These are phyloP conservation scores for Mrakia gelida DNA, from an alignment of 768 basidiomycete genomes.

Conservation along the genomic window DNA sequence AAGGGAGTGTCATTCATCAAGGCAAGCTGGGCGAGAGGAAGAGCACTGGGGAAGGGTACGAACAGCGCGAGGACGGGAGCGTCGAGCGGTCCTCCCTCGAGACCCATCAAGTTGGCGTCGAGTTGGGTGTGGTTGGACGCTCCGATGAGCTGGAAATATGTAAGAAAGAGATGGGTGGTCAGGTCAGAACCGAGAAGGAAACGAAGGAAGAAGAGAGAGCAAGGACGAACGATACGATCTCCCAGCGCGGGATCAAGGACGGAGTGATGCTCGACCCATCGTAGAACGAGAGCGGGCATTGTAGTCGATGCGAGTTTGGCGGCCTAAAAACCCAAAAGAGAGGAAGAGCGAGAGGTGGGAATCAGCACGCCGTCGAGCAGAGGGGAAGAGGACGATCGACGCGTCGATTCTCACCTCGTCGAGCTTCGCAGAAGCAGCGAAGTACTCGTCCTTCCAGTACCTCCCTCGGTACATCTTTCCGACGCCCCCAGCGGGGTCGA, in stretches of 20 bases:
- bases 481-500: conserved; percentile 48
- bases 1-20: background rate
- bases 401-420: conserved; percentile 35
- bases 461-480: conserved; percentile 39
- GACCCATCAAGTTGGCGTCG: conserved; percentile 47
- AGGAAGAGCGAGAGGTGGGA: background rate
- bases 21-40: background rate
- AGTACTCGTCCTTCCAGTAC: conserved; percentile 57
- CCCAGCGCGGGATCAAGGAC: conserved; percentile 38
- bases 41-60: background rate
- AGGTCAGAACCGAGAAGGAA: conserved; percentile 43
- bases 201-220: no score
- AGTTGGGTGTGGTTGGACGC: conserved; percentile 59
- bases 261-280: conserved; percentile 55
- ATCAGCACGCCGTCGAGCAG: no score
- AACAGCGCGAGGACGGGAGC: conserved; percentile 52
- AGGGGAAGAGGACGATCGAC: no score
- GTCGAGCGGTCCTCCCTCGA: conserved; percentile 57
- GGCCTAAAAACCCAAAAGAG: conserved; percentile 35
- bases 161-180: conserved; percentile 35
- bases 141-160: conserved; percentile 53
- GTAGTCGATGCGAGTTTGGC: conserved; percentile 47
- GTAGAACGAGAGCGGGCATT: conserved; percentile 46
- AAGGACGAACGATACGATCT: conserved; percentile 32
- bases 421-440: conserved; percentile 52